Base-by-base conservation (phyloP, 768 basidiomycete genomes). In the Hirschioporus abietinus region DNA sequence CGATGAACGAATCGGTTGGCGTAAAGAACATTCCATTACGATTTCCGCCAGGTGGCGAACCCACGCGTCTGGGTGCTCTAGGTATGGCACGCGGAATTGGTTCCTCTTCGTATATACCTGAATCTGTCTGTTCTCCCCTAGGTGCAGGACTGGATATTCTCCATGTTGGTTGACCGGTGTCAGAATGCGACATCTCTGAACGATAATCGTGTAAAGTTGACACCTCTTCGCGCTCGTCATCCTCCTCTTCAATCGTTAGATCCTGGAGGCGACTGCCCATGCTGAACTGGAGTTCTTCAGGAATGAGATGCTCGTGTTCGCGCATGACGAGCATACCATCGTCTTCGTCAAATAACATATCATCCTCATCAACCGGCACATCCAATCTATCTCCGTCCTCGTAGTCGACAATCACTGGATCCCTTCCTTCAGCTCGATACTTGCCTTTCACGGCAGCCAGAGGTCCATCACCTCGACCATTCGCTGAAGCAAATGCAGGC, bases 251-350 rank as follows among this genome's bases (percentile, higher is more conserved):
- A 23, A 61, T 61, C 17, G 30, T 61, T 8, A 25, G 9, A 8
- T 25, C 60, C 17, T 25, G 30, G 3, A 61, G 25, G 20, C 60
- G 24, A 17, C 60, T 24, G 15, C 60, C 15, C 24, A 61, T 61
- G 25, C 30, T 61, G 25, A 25, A 25, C 24, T 24, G 10, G 60
- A 25, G 60, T 15, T 61, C 60, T 61, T 15, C 15, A 2, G 60
- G 60, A 25, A 61, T 61, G 10, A 61, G 30, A 61, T 61, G 60
- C 17, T 61, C 60, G 23, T 61, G 60, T 61, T 25, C 60, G 23
- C 24, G 60, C 12, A 61, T 34, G 15, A 61, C 60, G 23, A 52
- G 42, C 15, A 61, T 61, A 24, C 30, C 23, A 24, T 61, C 60
- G 25, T 25, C 60, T 25, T 61, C 60, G 30, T 61, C 60, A 24